These are phyloP conservation scores for Suhomyces coccinellae DNA, from an alignment of 1,139 yeast genomes.

Conservation along the genomic window DNA sequence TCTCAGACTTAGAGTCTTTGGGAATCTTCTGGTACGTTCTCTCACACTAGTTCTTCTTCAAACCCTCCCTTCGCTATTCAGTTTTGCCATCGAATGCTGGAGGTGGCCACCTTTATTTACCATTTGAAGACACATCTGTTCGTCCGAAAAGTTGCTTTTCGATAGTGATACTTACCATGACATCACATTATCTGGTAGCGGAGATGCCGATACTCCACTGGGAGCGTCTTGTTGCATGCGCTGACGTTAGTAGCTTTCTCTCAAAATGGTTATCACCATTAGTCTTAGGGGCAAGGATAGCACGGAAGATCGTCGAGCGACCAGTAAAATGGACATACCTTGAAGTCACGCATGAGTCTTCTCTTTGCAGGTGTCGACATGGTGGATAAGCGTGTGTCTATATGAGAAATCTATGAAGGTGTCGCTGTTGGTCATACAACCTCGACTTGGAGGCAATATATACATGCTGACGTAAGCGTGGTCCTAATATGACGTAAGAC, in stretches of 20 bases:
- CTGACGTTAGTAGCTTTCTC: conserved; percentile 32
- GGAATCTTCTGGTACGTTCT: neutral
- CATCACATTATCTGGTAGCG: conserved; percentile 96
- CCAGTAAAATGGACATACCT: conserved; percentile 44
- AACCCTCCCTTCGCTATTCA: too few relatives aligned
- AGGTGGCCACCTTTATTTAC: neutral
- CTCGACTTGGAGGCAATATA: neutral
- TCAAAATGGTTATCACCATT: neutral
- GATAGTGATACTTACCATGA: conserved; percentile 52
- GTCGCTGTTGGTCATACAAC: neutral
- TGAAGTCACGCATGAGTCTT: conserved; percentile 97
- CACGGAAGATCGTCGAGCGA: neutral
- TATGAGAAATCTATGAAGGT: neutral
- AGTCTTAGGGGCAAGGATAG: neutral
- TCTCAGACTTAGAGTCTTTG: neutral
- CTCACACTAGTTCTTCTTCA: too few relatives aligned
- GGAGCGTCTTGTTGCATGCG: conserved; percentile 99
- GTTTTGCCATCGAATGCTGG: too few relatives aligned
- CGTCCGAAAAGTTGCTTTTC: neutral
- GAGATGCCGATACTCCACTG: conserved; percentile 96
- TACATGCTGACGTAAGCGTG: neutral
- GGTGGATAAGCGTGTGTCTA: conserved; percentile 2
- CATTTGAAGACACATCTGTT: neutral
- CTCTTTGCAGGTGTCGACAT: conserved; percentile 99
- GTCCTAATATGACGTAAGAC: neutral